A percentile compares a stretch with the other conserved stretches of the same genome.
phyloP scores from a whole-genome alignment of 495 filamentous ascomycete species.

The Talaromyces thailandensis region DNA sequence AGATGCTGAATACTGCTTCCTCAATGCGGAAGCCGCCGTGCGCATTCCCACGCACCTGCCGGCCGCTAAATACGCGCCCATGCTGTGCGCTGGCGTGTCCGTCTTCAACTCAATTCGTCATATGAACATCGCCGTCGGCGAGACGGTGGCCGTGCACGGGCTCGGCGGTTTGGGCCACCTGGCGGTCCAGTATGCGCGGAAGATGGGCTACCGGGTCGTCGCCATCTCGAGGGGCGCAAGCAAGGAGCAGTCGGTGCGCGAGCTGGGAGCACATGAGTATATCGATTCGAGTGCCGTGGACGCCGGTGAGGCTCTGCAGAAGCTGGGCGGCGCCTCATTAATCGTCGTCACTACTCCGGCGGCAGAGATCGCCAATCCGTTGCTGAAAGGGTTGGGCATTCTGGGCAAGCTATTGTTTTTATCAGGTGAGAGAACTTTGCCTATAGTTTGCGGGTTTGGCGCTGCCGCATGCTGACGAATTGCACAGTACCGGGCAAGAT shows the following conservation, averaged over 20 bases:
- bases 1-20: slow-evolving; percentile 53
- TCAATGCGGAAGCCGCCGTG: slow-evolving; percentile 55
- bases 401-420: slow-evolving; percentile 53
- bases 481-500: too few species aligned
- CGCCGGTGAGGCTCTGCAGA: slow-evolving; percentile 37
- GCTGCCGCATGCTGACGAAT: too few species aligned
- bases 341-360: slow-evolving; percentile 56
- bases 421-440: slow-evolving; percentile 29
- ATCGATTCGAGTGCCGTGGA: slow-evolving; percentile 51
- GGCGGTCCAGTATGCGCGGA: slow-evolving; percentile 55
- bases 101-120: slow-evolving; percentile 63
- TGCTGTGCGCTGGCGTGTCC: slow-evolving; percentile 65
- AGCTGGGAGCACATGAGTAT: slow-evolving; percentile 61
- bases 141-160: slow-evolving; percentile 53
- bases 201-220: slow-evolving; percentile 56
- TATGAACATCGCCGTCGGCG: slow-evolving; percentile 46
- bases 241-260: slow-evolving; percentile 49
- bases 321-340: slow-evolving; percentile 51
- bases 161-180: slow-evolving; percentile 61
- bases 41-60: slow-evolving; percentile 48
- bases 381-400: slow-evolving; percentile 46
- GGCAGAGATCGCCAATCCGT: slow-evolving; percentile 38
- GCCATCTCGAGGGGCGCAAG: slow-evolving; percentile 47
- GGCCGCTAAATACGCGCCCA: slow-evolving; percentile 51
- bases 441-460: too few species aligned